Base-by-base conservation (phyloP, 306 rosid genomes). In the cucumber (Cucumis sativus) region DNA sequence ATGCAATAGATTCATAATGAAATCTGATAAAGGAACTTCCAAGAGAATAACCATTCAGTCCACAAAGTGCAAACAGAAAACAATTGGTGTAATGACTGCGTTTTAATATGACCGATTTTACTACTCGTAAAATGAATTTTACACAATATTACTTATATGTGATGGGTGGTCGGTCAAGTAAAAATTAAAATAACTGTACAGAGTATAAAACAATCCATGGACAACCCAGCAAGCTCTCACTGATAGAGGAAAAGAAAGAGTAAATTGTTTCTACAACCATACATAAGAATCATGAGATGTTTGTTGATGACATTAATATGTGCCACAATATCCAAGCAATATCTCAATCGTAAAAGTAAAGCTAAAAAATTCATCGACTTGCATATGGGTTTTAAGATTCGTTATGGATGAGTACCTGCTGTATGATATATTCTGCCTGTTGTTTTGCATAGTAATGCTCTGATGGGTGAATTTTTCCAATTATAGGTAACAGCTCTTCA, bases 361-460 rank as follows among this genome's bases (percentile, higher is more conserved):
- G 43, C 43, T 21, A 49, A 18, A 28, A 21, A 1, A 4, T 28
- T 51, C 40, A 23, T 13, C 40, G 12, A 49, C 4, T 51, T 49
- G 51, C 23, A 49, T 5, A 15, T 16, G 57, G 1, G 37, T 37
- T 59, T 25, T 20, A 15, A 75, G 21, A 75, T 55, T 28, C 5
- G 13, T 16, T n/a, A 20, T 8, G 80, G 81, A 75, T 78, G 49
- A 71, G 62, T 85, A 90, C 99, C 97, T 95, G 99, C 21, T 95
- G 88, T 82, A 92, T 78, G 70, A 92, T 88, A 78, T 95, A 95
- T 77, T 92, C 97, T 80, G 97, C 90, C 80, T 95, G 99, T 71
- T 95, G 99, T 80, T 89, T 91, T 8, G 99, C 99, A 79, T 92
- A 90, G 84, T 95, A 95, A 79, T 76, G 96, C 85, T 95, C 99